A percentile compares a stretch with the other conserved stretches of the same genome.
Conservation (phyloP, 225 moss, liverwort and hornwort species). For the Straminergon stramineum region DNA sequence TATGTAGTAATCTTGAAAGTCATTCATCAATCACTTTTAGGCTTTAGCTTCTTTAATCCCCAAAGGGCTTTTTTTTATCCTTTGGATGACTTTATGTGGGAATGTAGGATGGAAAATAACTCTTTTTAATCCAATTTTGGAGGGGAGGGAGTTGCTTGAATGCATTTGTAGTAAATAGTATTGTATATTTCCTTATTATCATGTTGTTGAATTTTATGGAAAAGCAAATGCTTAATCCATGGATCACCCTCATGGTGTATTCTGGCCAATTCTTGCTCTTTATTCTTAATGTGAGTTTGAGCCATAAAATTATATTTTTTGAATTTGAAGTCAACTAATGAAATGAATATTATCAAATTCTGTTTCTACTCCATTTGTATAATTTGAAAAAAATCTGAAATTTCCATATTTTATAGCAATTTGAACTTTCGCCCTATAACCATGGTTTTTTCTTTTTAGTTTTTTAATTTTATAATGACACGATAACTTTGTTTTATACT, state of each 20-base stretch:
- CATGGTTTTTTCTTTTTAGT: not conserved
- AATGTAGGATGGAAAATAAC: not conserved
- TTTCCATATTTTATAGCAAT: no score
- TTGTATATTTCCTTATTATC: not conserved
- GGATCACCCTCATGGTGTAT: not conserved
- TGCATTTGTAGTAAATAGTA: not conserved
- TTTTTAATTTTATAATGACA: not conserved
- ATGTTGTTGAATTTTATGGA: not conserved
- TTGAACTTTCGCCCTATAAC: not conserved
- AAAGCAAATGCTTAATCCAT: not conserved
- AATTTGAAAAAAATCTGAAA: not conserved
- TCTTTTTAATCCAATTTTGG: not conserved
- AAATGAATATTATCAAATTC: not conserved
- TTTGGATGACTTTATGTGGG: not conserved
- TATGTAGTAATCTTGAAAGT: not conserved
- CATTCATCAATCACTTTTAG: not conserved
- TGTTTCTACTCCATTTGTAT: not conserved
- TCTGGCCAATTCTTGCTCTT: not conserved
- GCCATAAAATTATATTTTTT: not conserved
- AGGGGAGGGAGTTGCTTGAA: not conserved
- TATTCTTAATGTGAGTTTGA: not conserved
- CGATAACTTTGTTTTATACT: not conserved
- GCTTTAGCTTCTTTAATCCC: not conserved
- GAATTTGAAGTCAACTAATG: not conserved
- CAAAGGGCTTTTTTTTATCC: fast-evolving